Base-by-base conservation (phyloP, 371 early-diverging fungal genomes). In the Actinomortierella ambigua region DNA sequence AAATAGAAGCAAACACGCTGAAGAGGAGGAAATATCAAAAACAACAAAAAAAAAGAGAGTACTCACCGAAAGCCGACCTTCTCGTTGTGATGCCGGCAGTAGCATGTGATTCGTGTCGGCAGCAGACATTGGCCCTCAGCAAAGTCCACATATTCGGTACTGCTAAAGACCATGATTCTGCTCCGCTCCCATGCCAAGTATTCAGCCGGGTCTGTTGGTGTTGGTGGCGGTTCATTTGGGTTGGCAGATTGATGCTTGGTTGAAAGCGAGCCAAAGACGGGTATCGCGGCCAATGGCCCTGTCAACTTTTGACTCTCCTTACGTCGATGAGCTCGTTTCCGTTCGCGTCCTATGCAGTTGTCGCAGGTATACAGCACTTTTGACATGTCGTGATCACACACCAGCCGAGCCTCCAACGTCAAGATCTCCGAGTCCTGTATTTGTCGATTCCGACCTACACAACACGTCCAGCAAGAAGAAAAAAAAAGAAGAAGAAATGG, bases 91-190 rank as follows among this genome's bases (percentile, higher is more conserved):
- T 91, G 91, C 15, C 91, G 84, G 67, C 90, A 90, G 76, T 91
- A 91, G 66, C 91, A 91, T 13, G 90, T 90, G 59, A 91, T 88
- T 24, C 91, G 81, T 18, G 89, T 85, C 15, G 91, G 91, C 24
- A 91, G 64, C 28, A 87, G 79, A 6, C 85, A 83, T 65, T 90
- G 89, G 54, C 91, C 91, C 53, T 79, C 79, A 53, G 81, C 78
- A 53, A 91, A 86, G 59, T 90, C 90, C 34, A 88, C 80, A 15
- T 63, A 73, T 46, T 73, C 75, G 14, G 75, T 73, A 43, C 75
- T 67, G 39, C 75, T 73, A 50, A 73, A 73, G 13, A 73, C 75
- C 75, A 73, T 73, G 22, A 73, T 73, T 39, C 75, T 47, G 20
- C 47, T 59, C 20, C 60, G 59, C 26, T 73, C 75, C 75, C 75